These are phyloP conservation scores for Aspergillus saccharolyticus DNA, from an alignment of 495 filamentous ascomycete genomes.

Conservation along the genomic window DNA sequence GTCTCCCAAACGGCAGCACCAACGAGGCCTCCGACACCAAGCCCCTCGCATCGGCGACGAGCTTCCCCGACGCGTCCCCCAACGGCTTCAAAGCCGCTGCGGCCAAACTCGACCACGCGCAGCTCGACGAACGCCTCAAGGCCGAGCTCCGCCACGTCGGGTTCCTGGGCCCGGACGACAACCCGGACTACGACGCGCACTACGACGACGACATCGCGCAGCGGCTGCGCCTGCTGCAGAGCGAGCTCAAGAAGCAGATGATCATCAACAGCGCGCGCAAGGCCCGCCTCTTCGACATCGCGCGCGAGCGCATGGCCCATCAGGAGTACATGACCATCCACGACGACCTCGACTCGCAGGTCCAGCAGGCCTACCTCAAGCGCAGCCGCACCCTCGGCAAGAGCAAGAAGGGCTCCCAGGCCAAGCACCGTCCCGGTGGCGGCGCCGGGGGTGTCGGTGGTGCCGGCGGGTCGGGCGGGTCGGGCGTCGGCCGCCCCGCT, in stretches of 20 bases:
- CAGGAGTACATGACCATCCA: conserved; percentile 96
- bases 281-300: conserved; percentile 73
- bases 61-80: conserved; percentile 65
- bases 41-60: conserved; percentile 63
- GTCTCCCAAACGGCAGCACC: background rate
- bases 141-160: conserved; percentile 91
- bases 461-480: conserved; percentile 46
- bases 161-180: conserved; percentile 67
- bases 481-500: conserved; percentile 62
- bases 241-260: conserved; percentile 70
- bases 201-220: conserved; percentile 93
- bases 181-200: conserved; percentile 76
- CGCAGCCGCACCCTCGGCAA: conserved; percentile 91
- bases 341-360: conserved; percentile 92
- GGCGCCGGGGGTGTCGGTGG: conserved; percentile 48
- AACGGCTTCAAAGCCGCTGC: conserved; percentile 52
- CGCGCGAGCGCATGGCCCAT: conserved; percentile 85
- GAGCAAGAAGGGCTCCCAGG: conserved; percentile 70
- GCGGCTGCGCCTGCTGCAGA: conserved; percentile 78
- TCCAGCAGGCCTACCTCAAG: conserved; percentile 92
- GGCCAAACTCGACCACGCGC: conserved; percentile 70
- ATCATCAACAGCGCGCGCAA: conserved; percentile 88
- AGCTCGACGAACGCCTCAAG: conserved; percentile 84
- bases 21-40: conserved; percentile 34
- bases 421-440: conserved; percentile 66